Evolutionary conservation across 768 basidiomycete species (phyloP).

Genomic region (Rhodotorula toruloides): DNA sequence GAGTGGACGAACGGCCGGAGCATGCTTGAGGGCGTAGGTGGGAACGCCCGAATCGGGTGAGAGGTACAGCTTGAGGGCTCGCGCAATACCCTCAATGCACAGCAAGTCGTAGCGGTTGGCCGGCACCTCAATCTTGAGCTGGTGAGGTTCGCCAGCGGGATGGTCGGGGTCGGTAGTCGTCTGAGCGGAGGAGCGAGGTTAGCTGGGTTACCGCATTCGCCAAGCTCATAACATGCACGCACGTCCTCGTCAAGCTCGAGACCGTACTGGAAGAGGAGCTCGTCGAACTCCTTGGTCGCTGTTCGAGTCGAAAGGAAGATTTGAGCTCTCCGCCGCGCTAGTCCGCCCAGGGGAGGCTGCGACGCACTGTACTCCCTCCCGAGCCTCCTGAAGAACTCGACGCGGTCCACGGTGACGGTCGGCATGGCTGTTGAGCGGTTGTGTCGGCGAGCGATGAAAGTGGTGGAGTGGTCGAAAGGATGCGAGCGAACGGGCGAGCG

Average conservation of each 20-base stretch:
- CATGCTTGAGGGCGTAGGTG: conserved; percentile 29
- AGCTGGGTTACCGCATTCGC: background rate
- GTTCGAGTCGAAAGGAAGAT: conserved; percentile 31
- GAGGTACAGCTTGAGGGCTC: conserved; percentile 77
- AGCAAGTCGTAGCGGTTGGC: conserved; percentile 99
- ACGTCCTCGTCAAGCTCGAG: conserved; percentile 98
- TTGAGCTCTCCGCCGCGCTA: conserved; percentile 16
- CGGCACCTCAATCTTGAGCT: conserved; percentile 97
- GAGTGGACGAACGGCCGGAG: conserved; percentile 18
- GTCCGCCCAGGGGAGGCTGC: conserved; percentile 4
- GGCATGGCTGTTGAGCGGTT: too few species aligned
- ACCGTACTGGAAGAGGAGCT: conserved; percentile 93
- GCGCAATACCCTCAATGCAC: conserved; percentile 91
- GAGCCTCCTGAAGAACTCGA: conserved; percentile 81
- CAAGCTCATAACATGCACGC: background rate
- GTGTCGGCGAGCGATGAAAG: too few species aligned
- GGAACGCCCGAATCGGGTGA: conserved; percentile 28
- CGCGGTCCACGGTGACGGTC: conserved; percentile 91
- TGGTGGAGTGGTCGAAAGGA: conserved; percentile 4
- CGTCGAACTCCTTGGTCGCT: conserved; percentile 94
- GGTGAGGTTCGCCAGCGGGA: conserved; percentile 51
- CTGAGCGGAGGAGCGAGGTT: conserved; percentile 17
- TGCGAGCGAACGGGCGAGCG: background rate
- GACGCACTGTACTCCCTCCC: conserved; percentile 70
- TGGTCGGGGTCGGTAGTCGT: conserved; percentile 38